Base-by-base conservation (phyloP, 495 filamentous ascomycete genomes). In the Pseudoneurospora amorphoporcata region DNA sequence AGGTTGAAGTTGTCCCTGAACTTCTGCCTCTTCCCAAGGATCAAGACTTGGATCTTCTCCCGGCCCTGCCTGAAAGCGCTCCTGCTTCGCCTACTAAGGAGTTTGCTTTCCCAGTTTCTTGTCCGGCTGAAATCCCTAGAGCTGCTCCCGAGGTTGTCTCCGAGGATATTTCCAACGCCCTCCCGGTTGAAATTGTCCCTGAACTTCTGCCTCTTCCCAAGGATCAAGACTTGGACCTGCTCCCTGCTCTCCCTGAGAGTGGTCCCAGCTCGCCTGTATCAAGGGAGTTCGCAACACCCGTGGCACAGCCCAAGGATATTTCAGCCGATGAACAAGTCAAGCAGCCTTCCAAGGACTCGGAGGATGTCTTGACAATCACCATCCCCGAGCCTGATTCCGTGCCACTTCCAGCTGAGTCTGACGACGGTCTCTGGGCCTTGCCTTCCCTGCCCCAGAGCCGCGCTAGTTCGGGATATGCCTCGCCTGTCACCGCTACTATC, bases 221-320 rank as follows among this genome's bases (percentile, higher is more conserved):
- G 7, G 43, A 47, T n/a, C n/a, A 71, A 79, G 72, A 78, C 76
- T 65, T 73, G 75, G 71, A 82, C 74, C 72, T 79, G 75, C 12
- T 81, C 76, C 75, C 70, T 77, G 4, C 74, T 74, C 37, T 75
- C 0, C 70, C 71, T 3, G 71, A 69, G 8, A 72, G 58, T 14
- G 35, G 45, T 16, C 53, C 71, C 9, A n/a, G 29, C 38, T 69
- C 38, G 0, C 69, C 43, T 47, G 9, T 10, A 2, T 1, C 6
- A 35, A 35, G 14, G 7, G 53, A 8, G 23, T 65, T 65, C 5
- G 29, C 29, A 2, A 2, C 53, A 8, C 53, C 53, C 4, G 53
- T 65, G 53, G 53, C 29, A 6, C 29, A 65, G 3, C 29, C 12
- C 0, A 17, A 3, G 6, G 29, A 65, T 32, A 17, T 17, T 17